These are phyloP conservation scores for Margaritispora aquatica DNA, from an alignment of 495 filamentous ascomycete genomes.

Conservation along the genomic window DNA sequence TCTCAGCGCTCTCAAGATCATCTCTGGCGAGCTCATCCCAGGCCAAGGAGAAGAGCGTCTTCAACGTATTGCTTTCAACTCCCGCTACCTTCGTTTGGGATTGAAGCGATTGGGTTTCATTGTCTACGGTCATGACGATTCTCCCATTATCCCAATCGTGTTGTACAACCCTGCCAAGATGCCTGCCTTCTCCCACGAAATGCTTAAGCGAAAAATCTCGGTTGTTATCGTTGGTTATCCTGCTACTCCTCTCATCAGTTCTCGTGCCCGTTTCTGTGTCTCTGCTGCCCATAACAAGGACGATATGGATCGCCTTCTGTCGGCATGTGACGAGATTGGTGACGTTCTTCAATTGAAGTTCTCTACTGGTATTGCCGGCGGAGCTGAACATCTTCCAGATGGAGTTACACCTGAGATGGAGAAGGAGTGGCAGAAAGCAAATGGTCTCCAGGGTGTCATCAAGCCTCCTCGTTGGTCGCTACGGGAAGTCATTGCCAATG, in stretches of 20 bases:
- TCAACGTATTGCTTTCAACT: constrained; percentile 96
- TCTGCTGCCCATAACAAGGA: constrained; percentile 97
- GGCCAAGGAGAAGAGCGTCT: constrained; percentile 95
- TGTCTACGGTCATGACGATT: constrained; percentile 94
- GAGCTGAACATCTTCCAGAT: constrained; percentile 64
- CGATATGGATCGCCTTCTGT: constrained; percentile 84
- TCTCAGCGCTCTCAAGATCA: constrained; percentile 73
- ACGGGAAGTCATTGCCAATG: constrained; percentile 70
- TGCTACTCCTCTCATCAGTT: constrained; percentile 92
- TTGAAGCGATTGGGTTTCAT: constrained; percentile 97
- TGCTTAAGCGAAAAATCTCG: constrained; percentile 96
- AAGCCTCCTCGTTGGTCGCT: constrained; percentile 75
- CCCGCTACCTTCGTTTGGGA: constrained; percentile 90
- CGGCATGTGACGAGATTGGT: constrained; percentile 88
- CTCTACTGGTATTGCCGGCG: constrained; percentile 88
- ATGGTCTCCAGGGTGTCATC: constrained; percentile 41
- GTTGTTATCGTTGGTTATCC: constrained; percentile 97
- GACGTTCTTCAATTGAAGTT: constrained; percentile 93
- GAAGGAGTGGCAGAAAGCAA: constrained; percentile 58
- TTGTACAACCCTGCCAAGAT: constrained; percentile 98
- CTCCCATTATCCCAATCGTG: constrained; percentile 88
- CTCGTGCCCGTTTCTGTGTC: constrained; percentile 90
- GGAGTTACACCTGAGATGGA: constrained; percentile 64
- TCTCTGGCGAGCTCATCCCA: constrained; percentile 77
- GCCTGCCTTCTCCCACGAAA: constrained; percentile 95